Evolutionary conservation across 1,139 yeast genomes (phyloP), one percentile per base, ranked within the genome.

Genomic region (Saccharomycopsis hybrid): DNA sequence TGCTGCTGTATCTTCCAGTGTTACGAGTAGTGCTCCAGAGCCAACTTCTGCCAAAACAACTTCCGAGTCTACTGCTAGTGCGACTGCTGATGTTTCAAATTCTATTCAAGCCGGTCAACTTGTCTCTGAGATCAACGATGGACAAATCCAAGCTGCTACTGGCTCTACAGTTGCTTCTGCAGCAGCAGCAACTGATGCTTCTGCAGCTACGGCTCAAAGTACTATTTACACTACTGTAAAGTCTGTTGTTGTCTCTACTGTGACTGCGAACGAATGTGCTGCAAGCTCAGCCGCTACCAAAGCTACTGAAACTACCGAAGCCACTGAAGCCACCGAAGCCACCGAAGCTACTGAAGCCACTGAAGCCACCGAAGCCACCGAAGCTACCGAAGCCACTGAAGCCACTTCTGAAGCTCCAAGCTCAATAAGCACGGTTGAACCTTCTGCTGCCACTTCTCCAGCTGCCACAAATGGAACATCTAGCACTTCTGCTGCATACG

Each of bases 141-240:
- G 47, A 3, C 47, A 43, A 5, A 36, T 36, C 24, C 39, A 36
- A 36, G 39, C 39, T 13, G 18, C 7, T 5, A 31, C 35, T 7
- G 70, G 44, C 68, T 54, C 46, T 72, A 74, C 1, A 77, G 35
- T 71, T n/a, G 57, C 63, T 18, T 67, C 67, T n/a, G n/a, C n/a
- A 5, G 13, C 39, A 5, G 7, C 39, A 8, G 39, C 39, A 5
- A 5, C 5, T 7, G 5, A 8, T 36, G n/a, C n/a, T n/a, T 8
- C 39, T 36, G 18, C 39, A 9, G 5, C 18, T 5, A n/a, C n/a
- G n/a, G 7, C 39, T 9, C 24, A 36, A 36, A 8, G 18, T n/a
- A 24, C 13, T 13, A 24, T 36, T n/a, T 36, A 36, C 39, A 24
- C 7, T 5, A 36, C 39, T 5, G 24, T 36, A 9, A 27, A 27